Base-by-base conservation (phyloP, 1,284 basidiomycete species). In the Ustilago lituana region DNA sequence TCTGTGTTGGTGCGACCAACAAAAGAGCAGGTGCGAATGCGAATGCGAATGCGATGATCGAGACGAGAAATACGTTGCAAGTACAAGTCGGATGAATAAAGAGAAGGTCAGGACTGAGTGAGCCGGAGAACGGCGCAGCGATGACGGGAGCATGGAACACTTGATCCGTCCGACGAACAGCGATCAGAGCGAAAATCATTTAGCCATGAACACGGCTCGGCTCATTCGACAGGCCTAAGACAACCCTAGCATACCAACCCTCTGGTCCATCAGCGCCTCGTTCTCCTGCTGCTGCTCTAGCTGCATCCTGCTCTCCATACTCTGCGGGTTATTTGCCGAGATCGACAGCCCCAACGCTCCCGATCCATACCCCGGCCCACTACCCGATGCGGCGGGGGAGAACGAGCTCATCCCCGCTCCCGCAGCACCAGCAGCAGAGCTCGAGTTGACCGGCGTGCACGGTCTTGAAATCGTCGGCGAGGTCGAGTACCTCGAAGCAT, bases 321-420 rank as follows among this genome's bases (percentile, higher is more conserved):
- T 62, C 37, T 56, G 54, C 37, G 50, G 35, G 6, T 53, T 53
- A 48, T 69, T 69, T 3, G 66, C 66, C n/a, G 55, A 59, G 11
- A 74, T 58, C 12, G 41, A 49, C 33, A 74, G 38, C 0, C 73
- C 73, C 32, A 74, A 31, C 14, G 73, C 73, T 5, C 68, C 73
- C 22, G 61, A 65, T 14, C 73, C 65, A 52, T 74, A 74, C 0
- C 73, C 73, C 0, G 73, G 73, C 1, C 73, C 73, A 7, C 60
- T 65, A 2, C 73, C 73, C 0, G 59, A 36, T 0, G 55, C 66
- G 15, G 64, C 73, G 4, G 65, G 60, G 2, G 55, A 46, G 26
- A 66, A 68, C 1, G 62, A 45, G 2, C 55, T 61, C 31, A 46
- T 33, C 3, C 54, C 52, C 14, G 33, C 48, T 17, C 39, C 40